Evolutionary conservation across 2,329 filamentous ascomycete species (phyloP).

Genomic region (Corynespora cassiicola): DNA sequence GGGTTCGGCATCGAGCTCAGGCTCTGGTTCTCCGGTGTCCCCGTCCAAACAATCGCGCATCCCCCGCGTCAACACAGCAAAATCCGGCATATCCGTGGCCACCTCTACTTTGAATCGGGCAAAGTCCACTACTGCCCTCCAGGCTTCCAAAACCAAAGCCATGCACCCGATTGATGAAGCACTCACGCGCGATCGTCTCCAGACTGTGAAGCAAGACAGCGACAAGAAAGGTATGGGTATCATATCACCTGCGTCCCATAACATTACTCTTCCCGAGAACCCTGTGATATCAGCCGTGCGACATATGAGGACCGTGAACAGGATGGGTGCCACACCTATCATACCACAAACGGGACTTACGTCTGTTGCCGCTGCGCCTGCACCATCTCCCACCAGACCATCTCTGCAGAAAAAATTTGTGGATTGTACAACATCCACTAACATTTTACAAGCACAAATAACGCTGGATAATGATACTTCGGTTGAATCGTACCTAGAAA

Average conservation of each 20-base stretch:
- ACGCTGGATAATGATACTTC: no score
- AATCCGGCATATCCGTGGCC: constrained; percentile 13
- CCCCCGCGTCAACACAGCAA: constrained; percentile 22
- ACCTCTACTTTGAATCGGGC: constrained; percentile 22
- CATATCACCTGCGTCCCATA: constrained; percentile 1
- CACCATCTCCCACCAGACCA: no score
- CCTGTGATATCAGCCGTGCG: constrained; percentile 7
- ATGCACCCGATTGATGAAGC: no score
- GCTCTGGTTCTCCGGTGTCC: constrained; percentile 11
- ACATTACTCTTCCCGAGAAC: constrained; percentile 10
- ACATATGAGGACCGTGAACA: constrained; percentile 30
- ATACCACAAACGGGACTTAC: not conserved
- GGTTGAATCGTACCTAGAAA: no score
- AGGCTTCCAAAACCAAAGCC: constrained; percentile 6
- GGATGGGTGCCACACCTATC: constrained; percentile 24
- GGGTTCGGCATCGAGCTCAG: constrained; percentile 16
- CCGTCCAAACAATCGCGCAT: constrained; percentile 29
- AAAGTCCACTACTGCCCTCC: constrained; percentile 18
- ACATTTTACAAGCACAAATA: no score
- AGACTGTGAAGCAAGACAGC: no score
- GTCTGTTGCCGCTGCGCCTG: no score
- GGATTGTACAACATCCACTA: no score
- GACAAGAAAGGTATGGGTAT: not conserved
- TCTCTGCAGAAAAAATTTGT: no score
- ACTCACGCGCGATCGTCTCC: no score